These are phyloP conservation scores for Rhodotorula sp. DNA, from an alignment of 1,284 basidiomycete species.

Conservation along the genomic window DNA sequence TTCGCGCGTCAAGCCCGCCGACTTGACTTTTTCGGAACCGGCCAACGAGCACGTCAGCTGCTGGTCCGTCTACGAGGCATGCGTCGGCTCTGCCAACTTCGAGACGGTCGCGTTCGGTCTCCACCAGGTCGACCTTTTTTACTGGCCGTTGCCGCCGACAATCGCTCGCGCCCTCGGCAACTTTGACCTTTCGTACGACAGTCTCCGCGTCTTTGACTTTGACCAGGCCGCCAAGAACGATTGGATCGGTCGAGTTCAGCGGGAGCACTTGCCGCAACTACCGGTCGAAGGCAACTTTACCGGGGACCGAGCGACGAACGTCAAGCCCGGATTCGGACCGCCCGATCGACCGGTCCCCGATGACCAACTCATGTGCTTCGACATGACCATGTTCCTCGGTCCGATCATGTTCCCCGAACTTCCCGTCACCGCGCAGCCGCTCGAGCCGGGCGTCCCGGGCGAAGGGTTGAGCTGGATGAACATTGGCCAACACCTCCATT, in stretches of 20 bases:
- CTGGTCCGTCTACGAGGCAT: slow-evolving; percentile 36
- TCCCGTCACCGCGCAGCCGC: not conserved
- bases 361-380: slow-evolving; percentile 39
- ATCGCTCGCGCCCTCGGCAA: slow-evolving; percentile 22
- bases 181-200: slow-evolving; percentile 36
- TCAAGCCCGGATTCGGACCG: slow-evolving; percentile 31
- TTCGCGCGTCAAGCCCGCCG: slow-evolving; percentile 22
- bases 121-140: slow-evolving; percentile 31
- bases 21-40: not conserved
- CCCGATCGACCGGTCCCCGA: not conserved
- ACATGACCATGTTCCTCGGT: slow-evolving; percentile 40
- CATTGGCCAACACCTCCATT: slow-evolving; percentile 32
- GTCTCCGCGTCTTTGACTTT: slow-evolving; percentile 35
- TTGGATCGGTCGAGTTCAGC: slow-evolving; percentile 25
- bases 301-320: slow-evolving; percentile 19
- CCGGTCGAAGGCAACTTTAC: not conserved
- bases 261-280: slow-evolving; percentile 32
- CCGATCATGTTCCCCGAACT: slow-evolving; percentile 32
- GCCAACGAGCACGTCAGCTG: slow-evolving; percentile 32
- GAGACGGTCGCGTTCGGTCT: slow-evolving; percentile 20
- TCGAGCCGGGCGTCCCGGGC: slow-evolving; percentile 24
- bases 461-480: slow-evolving; percentile 34
- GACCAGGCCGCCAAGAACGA: slow-evolving; percentile 9
- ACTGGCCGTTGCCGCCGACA: slow-evolving; percentile 33
- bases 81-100: slow-evolving; percentile 25